Evolutionary conservation across 106 monocot species (phyloP).

Genomic region (Acanthochlamys bracteata): DNA sequence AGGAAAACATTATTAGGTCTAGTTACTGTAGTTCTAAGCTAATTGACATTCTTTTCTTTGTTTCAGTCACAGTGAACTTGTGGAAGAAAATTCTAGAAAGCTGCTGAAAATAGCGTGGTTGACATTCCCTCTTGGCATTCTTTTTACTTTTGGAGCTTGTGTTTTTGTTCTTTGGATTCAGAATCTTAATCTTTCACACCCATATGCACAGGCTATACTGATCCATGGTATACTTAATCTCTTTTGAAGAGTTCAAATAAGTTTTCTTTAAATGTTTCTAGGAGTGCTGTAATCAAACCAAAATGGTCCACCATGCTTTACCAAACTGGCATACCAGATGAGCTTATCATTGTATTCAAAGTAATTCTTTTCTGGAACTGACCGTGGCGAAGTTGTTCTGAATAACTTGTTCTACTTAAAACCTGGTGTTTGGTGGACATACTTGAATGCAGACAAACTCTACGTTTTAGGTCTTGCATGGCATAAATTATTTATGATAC

Average conservation of each 20-base stretch:
- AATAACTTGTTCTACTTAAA: no score
- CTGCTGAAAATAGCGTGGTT: constrained; percentile 76
- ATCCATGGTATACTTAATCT: constrained; percentile 59
- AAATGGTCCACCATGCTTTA: background rate
- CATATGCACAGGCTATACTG: constrained; percentile 63
- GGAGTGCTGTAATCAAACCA: background rate
- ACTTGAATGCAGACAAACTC: no score
- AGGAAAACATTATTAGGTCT: no score
- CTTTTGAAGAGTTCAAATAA: no score
- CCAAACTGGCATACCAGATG: no score
- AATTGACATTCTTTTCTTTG: background rate
- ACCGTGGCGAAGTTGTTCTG: no score
- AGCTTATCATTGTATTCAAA: no score
- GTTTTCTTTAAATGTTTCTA: background rate
- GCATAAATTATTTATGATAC: no score
- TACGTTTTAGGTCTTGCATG: no score
- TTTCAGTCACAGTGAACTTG: constrained; percentile 38
- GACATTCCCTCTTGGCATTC: constrained; percentile 61
- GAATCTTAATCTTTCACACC: constrained; percentile 44
- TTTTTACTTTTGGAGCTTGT: constrained; percentile 40
- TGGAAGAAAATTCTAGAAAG: constrained; percentile 48
- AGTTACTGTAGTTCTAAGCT: no score
- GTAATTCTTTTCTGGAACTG: no score
- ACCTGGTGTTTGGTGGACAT: no score
- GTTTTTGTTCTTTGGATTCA: constrained; percentile 44